Evolutionary conservation across 2,329 filamentous ascomycete genomes (phyloP).

Genomic region (Metarhizium guizhouense): DNA sequence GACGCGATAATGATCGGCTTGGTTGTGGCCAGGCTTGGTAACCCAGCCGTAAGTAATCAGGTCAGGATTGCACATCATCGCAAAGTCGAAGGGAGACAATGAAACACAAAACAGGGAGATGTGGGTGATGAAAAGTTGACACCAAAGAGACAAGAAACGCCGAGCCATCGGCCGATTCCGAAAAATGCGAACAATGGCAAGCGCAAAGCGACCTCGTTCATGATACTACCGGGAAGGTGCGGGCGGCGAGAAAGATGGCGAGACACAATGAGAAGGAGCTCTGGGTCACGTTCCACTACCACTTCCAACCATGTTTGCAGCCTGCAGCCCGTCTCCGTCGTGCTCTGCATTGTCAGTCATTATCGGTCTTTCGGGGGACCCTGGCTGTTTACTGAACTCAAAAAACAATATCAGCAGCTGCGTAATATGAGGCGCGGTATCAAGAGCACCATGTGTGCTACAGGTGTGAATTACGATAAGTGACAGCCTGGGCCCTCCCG

Average conservation of each 20-base stretch:
- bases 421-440: neutral
- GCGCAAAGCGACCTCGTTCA: neutral
- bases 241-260: neutral
- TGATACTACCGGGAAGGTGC: neutral
- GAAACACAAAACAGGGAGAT: neutral
- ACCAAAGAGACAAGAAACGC: too few species aligned
- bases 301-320: neutral
- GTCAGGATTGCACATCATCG: neutral
- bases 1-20: neutral
- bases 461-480: too few species aligned
- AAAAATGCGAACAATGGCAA: too few species aligned
- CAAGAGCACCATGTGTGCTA: too few species aligned
- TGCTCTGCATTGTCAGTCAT: too few species aligned
- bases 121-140: too few species aligned
- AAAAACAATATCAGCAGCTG: neutral
- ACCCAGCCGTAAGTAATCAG: neutral
- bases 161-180: too few species aligned
- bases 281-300: neutral
- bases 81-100: neutral
- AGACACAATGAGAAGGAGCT: neutral
- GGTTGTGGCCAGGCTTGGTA: neutral
- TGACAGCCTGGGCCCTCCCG: too few species aligned
- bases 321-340: too few species aligned
- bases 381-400: neutral
- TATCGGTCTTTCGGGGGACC: neutral